Base-by-base conservation (phyloP, 2,329 filamentous ascomycete genomes). In the Fusarium oligoseptatum region DNA sequence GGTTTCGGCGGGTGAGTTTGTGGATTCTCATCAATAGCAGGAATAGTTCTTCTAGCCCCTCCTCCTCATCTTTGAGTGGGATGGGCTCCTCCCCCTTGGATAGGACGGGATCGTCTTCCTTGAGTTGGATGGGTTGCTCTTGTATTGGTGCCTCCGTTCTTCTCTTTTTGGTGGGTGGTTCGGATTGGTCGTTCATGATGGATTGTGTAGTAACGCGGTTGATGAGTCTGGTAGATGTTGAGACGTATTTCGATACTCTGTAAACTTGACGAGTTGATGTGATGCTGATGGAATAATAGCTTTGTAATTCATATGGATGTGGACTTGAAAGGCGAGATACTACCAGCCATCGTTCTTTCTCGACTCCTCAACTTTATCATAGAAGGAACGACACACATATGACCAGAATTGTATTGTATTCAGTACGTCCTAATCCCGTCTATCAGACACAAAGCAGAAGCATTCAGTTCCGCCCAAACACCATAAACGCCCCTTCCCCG, bases 401-500 rank as follows among this genome's bases (percentile, higher is more conserved):
- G 29, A 29, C 27, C 27, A 52, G 27, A 32, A 52, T 52, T 52
- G 43, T 29, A 32, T 32, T 52, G 48, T 32, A 32, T 32, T 50
- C 43, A 48, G 45, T 29, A 29, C 24, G 15, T 50, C 45, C 24
- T n/a, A 50, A 27, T 29, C 48, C 48, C 24, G 48, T 52, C 48
- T 52, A 52, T 27, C 17, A n/a, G 64, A 75, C 62, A 60, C 41
- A 37, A 62, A 58, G 7, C 11, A 64, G 45, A 60, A 60, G 15
- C 37, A 52, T 45, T 45, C 14, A 41, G 37, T 60, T 68, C 67
- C n/a, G 14, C 37, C 12, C 12, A 66, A 70, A 70, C 66, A 66
- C 76, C 76, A 29, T n/a, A 58, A 67, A 76, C 75, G 57, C 73
- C 73, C 10, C 11, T 34, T 34, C 11, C 10, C 24, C 20, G 48